Percentiles rank a stretch among this genome's conserved stretches.
These are phyloP conservation scores for Yamadazyma laniorum DNA, from an alignment of 805 yeast genomes.

Conservation along the genomic window DNA sequence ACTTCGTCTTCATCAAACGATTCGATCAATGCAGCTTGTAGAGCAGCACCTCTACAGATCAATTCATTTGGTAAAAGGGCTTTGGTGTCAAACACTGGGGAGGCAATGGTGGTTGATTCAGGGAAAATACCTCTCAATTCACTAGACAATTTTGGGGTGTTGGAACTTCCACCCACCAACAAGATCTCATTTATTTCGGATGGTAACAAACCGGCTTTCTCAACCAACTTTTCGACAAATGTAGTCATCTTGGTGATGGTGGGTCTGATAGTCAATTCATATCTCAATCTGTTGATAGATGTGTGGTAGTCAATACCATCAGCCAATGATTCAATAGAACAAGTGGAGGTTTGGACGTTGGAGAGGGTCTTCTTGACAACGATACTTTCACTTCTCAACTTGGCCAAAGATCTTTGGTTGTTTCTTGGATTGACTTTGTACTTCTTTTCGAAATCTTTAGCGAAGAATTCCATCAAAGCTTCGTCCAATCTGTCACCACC, in stretches of 20 bases:
- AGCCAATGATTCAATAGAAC: slow-evolving; percentile 91
- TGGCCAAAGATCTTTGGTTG: slow-evolving; percentile 83
- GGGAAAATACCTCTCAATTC: slow-evolving; percentile 77
- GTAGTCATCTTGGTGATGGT: slow-evolving; percentile 72
- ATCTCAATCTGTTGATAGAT: slow-evolving; percentile 89
- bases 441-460: slow-evolving; percentile 93
- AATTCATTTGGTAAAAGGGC: slow-evolving; percentile 87
- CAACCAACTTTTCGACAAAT: slow-evolving; percentile 71
- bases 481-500: slow-evolving; percentile 89
- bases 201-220: slow-evolving; percentile 80
- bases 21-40: slow-evolving; percentile 87
- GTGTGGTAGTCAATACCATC: slow-evolving; percentile 94
- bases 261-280: slow-evolving; percentile 79
- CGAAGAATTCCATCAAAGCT: slow-evolving; percentile 76
- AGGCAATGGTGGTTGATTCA: slow-evolving; percentile 66
- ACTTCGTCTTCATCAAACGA: slow-evolving; percentile 81
- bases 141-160: slow-evolving; percentile 85
- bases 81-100: slow-evolving; percentile 77
- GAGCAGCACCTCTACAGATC: slow-evolving; percentile 90
- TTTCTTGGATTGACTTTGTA: slow-evolving; percentile 74
- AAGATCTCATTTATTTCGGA: slow-evolving; percentile 89
- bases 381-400: slow-evolving; percentile 79
- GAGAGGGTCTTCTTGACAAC: slow-evolving; percentile 88
- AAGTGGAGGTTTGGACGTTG: slow-evolving; percentile 82
- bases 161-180: slow-evolving; percentile 90